Conservation (phyloP, 306 rosid genomes). For the Lablab purpureus region DNA sequence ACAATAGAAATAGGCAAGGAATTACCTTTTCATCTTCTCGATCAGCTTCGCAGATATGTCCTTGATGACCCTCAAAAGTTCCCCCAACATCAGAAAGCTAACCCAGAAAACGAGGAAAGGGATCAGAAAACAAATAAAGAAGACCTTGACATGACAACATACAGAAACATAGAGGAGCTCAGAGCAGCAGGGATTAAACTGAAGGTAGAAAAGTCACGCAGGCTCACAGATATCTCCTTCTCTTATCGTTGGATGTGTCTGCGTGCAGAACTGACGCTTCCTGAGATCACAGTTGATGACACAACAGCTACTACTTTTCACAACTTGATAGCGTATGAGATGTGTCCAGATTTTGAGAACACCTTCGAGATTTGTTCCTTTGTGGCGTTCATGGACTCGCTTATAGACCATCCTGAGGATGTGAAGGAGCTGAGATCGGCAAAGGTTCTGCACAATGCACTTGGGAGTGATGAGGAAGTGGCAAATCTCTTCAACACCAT, state of each 20-base stretch:
- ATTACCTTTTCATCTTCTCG: not conserved
- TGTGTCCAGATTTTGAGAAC: slow-evolving; percentile 51
- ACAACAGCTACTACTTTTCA: slow-evolving; percentile 8
- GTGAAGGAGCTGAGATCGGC: slow-evolving; percentile 30
- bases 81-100: not conserved
- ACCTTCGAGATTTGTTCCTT: slow-evolving; percentile 44
- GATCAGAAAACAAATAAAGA: not conserved
- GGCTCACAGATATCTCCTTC: not conserved
- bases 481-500: slow-evolving; percentile 44
- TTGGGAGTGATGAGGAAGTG: slow-evolving; percentile 58
- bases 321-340: slow-evolving; percentile 31
- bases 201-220: not conserved
- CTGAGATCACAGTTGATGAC: slow-evolving; percentile 31
- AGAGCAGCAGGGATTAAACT: slow-evolving; percentile 31
- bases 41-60: not conserved
- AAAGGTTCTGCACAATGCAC: slow-evolving; percentile 33
- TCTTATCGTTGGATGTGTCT: not conserved
- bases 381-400: slow-evolving; percentile 45
- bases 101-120: not conserved
- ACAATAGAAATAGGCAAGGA: not conserved
- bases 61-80: not conserved
- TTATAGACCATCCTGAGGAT: slow-evolving; percentile 50
- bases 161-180: slow-evolving; percentile 40
- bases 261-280: not conserved
- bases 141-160: not conserved